Evolutionary conservation across 2,329 filamentous ascomycete species (phyloP).

Genomic region (Myriosclerotinia duriaeana): DNA sequence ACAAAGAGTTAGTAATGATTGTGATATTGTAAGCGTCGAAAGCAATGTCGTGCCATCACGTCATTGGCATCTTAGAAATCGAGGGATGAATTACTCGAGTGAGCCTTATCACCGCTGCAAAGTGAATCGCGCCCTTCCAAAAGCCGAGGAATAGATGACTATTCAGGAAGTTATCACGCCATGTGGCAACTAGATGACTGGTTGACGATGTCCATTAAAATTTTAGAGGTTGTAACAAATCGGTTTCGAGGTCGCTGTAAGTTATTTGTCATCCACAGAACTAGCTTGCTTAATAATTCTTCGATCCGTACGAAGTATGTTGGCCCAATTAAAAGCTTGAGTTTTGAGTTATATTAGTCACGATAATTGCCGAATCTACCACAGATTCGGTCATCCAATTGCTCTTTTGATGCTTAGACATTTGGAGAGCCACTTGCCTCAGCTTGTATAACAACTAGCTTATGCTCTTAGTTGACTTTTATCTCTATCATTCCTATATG

Average conservation of each 20-base stretch:
- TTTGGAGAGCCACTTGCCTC: no score
- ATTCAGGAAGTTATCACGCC: neutral
- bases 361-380: neutral
- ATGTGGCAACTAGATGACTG: conserved; percentile 6
- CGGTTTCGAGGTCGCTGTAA: no score
- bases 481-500: no score
- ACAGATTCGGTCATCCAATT: neutral
- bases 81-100: neutral
- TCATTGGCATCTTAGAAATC: conserved; percentile 25
- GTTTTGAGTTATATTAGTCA: neutral
- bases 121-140: neutral
- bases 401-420: neutral
- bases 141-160: conserved; percentile 6
- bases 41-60: conserved; percentile 8
- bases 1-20: neutral
- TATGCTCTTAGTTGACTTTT: no score
- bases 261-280: no score
- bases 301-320: no score
- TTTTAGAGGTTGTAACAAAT: conserved; percentile 8
- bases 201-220: neutral
- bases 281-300: no score
- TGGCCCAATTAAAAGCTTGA: neutral
- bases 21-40: conserved; percentile 4
- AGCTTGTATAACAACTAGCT: no score
- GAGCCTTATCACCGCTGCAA: conserved; percentile 4